Evolutionary conservation across 129 eudicot genomes (phyloP), one percentile per base, ranked within the genome.

Genomic region (Smallanthus sonchifolius): DNA sequence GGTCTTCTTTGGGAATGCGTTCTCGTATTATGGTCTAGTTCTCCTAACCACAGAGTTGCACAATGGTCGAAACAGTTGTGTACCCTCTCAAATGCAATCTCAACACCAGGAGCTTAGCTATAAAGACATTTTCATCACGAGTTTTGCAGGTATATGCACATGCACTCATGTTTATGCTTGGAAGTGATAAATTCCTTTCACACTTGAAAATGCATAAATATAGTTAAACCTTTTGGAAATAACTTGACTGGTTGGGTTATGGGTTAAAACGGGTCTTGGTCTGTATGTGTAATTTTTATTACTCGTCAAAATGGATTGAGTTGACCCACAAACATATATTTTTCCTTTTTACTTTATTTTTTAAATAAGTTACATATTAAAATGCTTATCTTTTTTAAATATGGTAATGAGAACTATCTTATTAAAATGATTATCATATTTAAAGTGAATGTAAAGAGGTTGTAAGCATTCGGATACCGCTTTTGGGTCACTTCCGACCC

Each of bases 1-100:
- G 30, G 86, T 86, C 24, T 85, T 83, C 73, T 87, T 90, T 52
- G 94, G 87, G 69, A 83, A 85, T 49, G 86, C 94, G 19, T 88
- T 88, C 74, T 84, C 92, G 47, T 91, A 91, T 75, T 91, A 91
- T 54, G 97, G 97, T 69, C 78, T 91, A 3, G 84, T 86, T 51
- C 70, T 91, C 49, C 75, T 88, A 82, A 91, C 92, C 30, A 80
- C 95, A 0, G 91, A 84, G 75, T 71, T 91, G 82, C 88, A 82
- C 57, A 88, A 66, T 59, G 77, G 77, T 24, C 82, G 73, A 16
- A 87, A 64, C 72, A 66, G 24, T 30, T 91, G 95, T 79, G 67
- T 32, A 11, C 75, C 19, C 0, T 43, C 15, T 63, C 78, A 57
- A 42, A 10, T 60, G 13, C 79, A 60, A 38, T 48, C 87, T 39